Percentiles rank a stretch among this genome's conserved stretches.
phyloP scores from a whole-genome alignment of 805 yeast genomes.

The Komagataella ulmi region DNA sequence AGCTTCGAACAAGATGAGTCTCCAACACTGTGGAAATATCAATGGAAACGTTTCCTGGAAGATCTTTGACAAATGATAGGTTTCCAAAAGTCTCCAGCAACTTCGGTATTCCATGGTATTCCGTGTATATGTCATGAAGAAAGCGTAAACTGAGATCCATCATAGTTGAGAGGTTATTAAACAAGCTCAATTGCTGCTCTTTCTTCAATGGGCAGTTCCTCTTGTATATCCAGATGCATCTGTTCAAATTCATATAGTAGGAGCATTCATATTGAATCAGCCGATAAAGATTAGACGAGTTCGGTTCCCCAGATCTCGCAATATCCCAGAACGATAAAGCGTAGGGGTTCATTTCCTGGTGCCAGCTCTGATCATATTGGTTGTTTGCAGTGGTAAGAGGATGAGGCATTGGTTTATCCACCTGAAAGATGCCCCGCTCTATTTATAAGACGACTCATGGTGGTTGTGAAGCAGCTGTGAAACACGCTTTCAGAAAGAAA shows the following conservation, averaged over 20 bases:
- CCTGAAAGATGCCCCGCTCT: neutral
- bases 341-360: neutral
- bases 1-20: neutral
- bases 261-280: neutral
- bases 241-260: neutral
- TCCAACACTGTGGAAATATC: neutral
- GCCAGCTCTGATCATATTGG: neutral
- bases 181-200: neutral
- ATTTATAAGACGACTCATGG: neutral
- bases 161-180: neutral
- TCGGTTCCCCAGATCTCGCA: neutral
- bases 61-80: neutral
- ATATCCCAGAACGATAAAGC: neutral
- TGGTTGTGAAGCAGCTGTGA: neutral
- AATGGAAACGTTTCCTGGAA: neutral
- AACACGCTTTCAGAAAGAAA: neutral
- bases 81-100: neutral
- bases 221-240: neutral
- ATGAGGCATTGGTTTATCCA: neutral
- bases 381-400: neutral
- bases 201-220: neutral
- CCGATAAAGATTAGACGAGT: neutral
- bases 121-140: neutral
- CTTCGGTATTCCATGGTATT: neutral
- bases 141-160: neutral